phyloP scores from a whole-genome alignment of 2,329 filamentous ascomycete species.

The Hypoxylon rubiginosum region DNA sequence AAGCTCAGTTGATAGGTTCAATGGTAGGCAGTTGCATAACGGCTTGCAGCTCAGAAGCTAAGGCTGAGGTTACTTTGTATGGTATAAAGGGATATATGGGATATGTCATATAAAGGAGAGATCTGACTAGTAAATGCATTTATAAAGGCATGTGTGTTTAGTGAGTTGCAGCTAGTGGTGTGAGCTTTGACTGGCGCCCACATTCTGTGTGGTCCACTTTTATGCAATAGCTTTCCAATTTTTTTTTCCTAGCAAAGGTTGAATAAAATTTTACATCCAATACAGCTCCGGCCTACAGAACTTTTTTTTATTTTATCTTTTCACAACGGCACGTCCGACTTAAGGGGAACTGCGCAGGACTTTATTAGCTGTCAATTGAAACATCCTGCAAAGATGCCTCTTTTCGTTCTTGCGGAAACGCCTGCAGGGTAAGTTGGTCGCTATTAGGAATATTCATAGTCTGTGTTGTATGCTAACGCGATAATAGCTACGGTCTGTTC shows the following conservation, averaged over 20 bases:
- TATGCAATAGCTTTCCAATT: conserved; percentile 40
- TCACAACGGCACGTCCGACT: conserved; percentile 36
- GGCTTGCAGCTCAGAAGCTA: conserved; percentile 36
- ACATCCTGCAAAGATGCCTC: conserved; percentile 74
- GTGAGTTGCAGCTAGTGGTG: not conserved
- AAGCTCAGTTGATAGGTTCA: conserved; percentile 20
- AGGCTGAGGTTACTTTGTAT: conserved; percentile 26
- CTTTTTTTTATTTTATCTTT: conserved; percentile 14
- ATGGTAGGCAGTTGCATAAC: conserved; percentile 33
- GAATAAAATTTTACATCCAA: conserved; percentile 39
- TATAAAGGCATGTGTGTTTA: conserved; percentile 9
- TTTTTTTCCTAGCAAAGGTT: conserved; percentile 40
- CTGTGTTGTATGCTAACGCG: conserved; percentile 41
- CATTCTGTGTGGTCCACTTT: conserved; percentile 28
- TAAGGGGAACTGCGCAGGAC: conserved; percentile 49
- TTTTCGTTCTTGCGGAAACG: conserved; percentile 94
- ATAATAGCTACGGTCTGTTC: conserved; percentile 90
- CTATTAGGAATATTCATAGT: conserved; percentile 1
- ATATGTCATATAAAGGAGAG: conserved; percentile 15
- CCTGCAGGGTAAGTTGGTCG: conserved; percentile 75
- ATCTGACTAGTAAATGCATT: conserved; percentile 5
- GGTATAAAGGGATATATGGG: conserved; percentile 13
- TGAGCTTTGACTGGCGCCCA: conserved; percentile 34
- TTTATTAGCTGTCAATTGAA: conserved; percentile 12
- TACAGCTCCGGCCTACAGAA: conserved; percentile 17